phyloP scores from a whole-genome alignment of 2,329 filamentous ascomycete genomes.

The Sarocladium strictum region DNA sequence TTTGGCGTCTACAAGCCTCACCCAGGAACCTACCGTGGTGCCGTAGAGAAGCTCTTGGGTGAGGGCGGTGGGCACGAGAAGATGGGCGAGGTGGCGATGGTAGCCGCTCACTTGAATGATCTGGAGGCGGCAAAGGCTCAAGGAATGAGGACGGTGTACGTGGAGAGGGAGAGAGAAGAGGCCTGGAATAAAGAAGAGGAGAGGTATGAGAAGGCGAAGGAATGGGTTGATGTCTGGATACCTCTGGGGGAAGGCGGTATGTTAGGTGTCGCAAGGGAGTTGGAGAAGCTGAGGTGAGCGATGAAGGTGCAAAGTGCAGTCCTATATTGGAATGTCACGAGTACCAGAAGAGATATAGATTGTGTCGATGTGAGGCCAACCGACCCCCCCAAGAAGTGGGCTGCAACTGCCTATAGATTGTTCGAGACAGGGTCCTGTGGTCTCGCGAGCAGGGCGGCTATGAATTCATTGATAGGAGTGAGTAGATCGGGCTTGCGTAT shows the following conservation, averaged over 20 bases:
- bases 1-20: constrained; percentile 73
- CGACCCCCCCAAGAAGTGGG: too few relatives aligned
- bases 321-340: not conserved
- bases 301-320: not conserved
- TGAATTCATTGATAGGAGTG: too few relatives aligned
- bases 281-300: constrained; percentile 17
- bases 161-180: constrained; percentile 65
- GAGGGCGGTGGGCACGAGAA: constrained; percentile 29
- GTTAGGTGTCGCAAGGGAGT: constrained; percentile 20
- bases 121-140: constrained; percentile 57
- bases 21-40: constrained; percentile 62
- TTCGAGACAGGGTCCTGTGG: too few relatives aligned
- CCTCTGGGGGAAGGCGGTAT: constrained; percentile 25
- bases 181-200: constrained; percentile 46
- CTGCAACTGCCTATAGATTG: too few relatives aligned
- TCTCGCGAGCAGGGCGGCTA: too few relatives aligned
- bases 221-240: constrained; percentile 35
- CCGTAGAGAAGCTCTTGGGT: constrained; percentile 51
- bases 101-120: constrained; percentile 69
- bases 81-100: constrained; percentile 60
- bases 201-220: constrained; percentile 43
- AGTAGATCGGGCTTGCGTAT: too few relatives aligned
- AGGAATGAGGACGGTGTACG: constrained; percentile 67
- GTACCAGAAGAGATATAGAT: not conserved
- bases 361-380: too few relatives aligned